Evolutionary conservation across 768 basidiomycete genomes (phyloP), one percentile per base, ranked within the genome.

Genomic region (Holtermannia corniformis): DNA sequence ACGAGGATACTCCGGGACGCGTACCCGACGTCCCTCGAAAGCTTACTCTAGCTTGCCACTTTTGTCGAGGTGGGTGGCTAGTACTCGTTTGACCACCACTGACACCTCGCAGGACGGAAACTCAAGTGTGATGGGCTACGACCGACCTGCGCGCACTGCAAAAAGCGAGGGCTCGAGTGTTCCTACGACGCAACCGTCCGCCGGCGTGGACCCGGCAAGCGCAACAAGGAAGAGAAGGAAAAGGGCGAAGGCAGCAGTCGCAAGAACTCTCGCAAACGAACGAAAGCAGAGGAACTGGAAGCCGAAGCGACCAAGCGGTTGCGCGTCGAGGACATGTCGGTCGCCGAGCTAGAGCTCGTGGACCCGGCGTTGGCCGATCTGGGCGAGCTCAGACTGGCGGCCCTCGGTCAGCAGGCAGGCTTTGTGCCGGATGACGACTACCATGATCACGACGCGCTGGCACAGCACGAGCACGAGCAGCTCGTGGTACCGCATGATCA

Each of bases 201-300:
- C 22, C 64, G 73, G 13, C 65, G 73, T 43, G 73, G 73, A 13
- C 73, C 73, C n/a, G 73, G 73, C 11, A 72, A 70, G 58, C 64
- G 65, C 23, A 73, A 72, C 47, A 71, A 71, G 48, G 64, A 64
- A 24, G 32, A 37, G 10, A 37, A 37, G 32, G 32, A 37, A 16
- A 37, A 37, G 32, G 32, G 32, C 10, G 32, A 37, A 16, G 32
- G 32, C 32, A 37, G 10, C 32, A 37, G 10, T 16, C 32, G 32
- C 32, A 37, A 37, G 32, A 16, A 16, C 32, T 37, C 32, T 7
- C 32, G 32, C 7, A 37, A 37, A 37, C 32, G 32, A 7, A 37
- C 32, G 10, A 37, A 37, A 37, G 32, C 32, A 37, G 10, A 37
- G 10, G 32, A 37, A 7, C 7, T 7, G 7, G 32, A 37, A 7